Percentiles rank a stretch among this genome's conserved stretches.
phyloP scores from a whole-genome alignment of 169 alveolate genomes.

The Pseudocohnilembus persalinus region DNA sequence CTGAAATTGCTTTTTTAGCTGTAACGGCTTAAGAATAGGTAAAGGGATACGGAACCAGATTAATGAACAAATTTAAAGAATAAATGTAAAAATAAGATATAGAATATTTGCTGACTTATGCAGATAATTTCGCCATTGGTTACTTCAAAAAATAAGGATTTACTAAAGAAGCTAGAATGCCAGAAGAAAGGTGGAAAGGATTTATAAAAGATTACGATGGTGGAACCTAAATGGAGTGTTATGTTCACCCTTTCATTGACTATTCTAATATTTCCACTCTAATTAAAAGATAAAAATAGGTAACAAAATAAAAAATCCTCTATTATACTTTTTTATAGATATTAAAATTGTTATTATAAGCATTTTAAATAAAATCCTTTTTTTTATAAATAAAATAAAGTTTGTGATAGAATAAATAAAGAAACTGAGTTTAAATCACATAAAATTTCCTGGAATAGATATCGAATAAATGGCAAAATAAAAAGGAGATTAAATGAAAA shows the following conservation, averaged over 20 bases:
- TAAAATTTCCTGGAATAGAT: conserved; percentile 83
- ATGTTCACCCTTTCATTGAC: conserved; percentile 91
- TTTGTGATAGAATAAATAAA: conserved; percentile 66
- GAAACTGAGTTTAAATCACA: conserved; percentile 72
- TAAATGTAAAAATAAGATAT: conserved; percentile 92
- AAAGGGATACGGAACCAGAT: conserved; percentile 98
- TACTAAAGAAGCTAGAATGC: conserved; percentile 93
- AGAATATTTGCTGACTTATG: conserved; percentile 96
- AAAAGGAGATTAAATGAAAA: conserved; percentile 25
- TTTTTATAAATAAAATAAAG: no score
- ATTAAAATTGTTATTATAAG: neutral
- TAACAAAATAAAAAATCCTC: conserved; percentile 38
- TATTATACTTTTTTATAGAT: neutral
- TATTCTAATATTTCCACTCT: conserved; percentile 91
- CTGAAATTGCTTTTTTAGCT: conserved; percentile 99
- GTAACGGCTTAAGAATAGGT: conserved; percentile 97
- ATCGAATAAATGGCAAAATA: conserved; percentile 21
- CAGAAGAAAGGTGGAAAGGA: conserved; percentile 96
- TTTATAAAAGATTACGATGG: conserved; percentile 99
- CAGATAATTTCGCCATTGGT: conserved; percentile 98
- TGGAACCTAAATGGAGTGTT: conserved; percentile 99
- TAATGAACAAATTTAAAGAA: conserved; percentile 97
- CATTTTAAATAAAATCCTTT: no score
- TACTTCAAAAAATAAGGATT: conserved; percentile 98
- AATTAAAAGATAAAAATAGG: conserved; percentile 90